Evolutionary conservation across 169 alveolate genomes (phyloP).

Genomic region (Cryptosporidium felis): DNA sequence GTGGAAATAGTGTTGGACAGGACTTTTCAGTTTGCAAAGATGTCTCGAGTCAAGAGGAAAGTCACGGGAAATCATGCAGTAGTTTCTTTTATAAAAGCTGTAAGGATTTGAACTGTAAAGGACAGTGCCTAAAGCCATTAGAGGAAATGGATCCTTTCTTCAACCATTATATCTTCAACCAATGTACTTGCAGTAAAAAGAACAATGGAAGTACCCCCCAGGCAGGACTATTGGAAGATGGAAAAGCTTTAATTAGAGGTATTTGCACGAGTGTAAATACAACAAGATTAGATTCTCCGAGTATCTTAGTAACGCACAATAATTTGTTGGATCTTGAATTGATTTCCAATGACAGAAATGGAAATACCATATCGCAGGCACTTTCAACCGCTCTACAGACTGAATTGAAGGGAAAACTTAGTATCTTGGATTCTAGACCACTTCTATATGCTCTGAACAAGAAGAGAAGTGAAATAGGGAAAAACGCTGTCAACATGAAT

Average conservation of each 20-base stretch:
- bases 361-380: constrained; percentile 47
- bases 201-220: constrained; percentile 53
- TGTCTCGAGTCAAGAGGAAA: not conserved
- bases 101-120: constrained; percentile 44
- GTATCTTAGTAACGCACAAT: constrained; percentile 18
- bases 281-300: constrained; percentile 37
- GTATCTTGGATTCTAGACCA: constrained; percentile 43
- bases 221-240: constrained; percentile 52
- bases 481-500: constrained; percentile 31
- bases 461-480: constrained; percentile 38
- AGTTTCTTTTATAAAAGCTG: constrained; percentile 23
- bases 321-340: constrained; percentile 44
- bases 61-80: constrained; percentile 19
- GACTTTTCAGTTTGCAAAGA: constrained; percentile 50
- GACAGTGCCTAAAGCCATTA: constrained; percentile 59
- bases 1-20: constrained; percentile 66
- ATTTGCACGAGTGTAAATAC: constrained; percentile 32
- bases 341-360: constrained; percentile 38
- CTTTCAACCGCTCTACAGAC: constrained; percentile 33
- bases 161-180: constrained; percentile 53
- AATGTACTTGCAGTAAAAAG: constrained; percentile 68
- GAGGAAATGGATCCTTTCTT: constrained; percentile 58
- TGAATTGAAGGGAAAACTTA: constrained; percentile 20
- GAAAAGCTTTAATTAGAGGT: constrained; percentile 66
- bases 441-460: constrained; percentile 24